Evolutionary conservation across 2,329 filamentous ascomycete genomes (phyloP), one percentile per base, ranked within the genome.

Genomic region (Coniochaeta pulveracea): DNA sequence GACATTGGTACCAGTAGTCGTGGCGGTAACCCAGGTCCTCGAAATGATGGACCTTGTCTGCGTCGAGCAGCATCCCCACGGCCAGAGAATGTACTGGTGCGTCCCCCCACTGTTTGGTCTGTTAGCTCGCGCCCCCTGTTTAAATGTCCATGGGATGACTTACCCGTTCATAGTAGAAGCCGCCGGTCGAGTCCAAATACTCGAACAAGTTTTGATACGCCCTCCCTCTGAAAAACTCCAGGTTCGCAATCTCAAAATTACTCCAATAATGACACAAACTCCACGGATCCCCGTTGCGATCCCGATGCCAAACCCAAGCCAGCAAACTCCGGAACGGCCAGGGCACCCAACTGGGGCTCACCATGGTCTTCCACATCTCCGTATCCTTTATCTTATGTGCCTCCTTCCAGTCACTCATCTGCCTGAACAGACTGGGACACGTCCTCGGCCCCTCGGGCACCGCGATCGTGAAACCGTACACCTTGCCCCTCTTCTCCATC

Each of bases 181-280:
- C 60, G 3, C 57, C 58, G 21, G 52, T 52, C 28, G 44, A 47
- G 29, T 64, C 60, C 10, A 64, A 43, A 31, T 56, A 54, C 10
- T 55, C 45, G 35, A 61, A 63, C 14, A 60, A 49, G 8, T 57
- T 54, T 37, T 61, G 57, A 30, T 64, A 64, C 23, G 47, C 47
- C 27, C 40, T 45, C 5, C 51, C 48, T 17, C 60, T 52, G 48
- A 62, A 64, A 35, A 63, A 60, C 35, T 63, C 58, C 48, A 64
- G 49, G 37, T 61, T 53, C 19, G 60, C 61, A 35, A 64, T 64
- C 45, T 64, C 61, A 31, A 64, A 64, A 38, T 64, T 64, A 39
- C 57, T 61, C 61, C 61, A 64, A 43, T 61, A 64, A 38, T 64
- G 61, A 42, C 61, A 64, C 38, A 58, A 33, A 36, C 54, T 63